phyloP scores from a whole-genome alignment of 78 protist species.

The Capsaspora owczarzaki region DNA sequence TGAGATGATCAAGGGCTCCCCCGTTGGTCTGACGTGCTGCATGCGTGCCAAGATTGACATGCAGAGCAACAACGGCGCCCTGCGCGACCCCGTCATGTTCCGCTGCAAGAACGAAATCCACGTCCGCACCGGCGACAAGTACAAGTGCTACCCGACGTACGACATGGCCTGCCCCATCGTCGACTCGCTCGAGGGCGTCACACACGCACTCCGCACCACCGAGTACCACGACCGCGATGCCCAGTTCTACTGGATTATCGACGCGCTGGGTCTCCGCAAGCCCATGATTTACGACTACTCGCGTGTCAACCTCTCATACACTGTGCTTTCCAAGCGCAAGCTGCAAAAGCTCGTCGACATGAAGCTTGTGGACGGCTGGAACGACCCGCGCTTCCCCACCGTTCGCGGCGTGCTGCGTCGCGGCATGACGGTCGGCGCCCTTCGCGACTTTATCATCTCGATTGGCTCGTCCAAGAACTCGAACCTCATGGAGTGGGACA shows the following conservation, averaged over 20 bases:
- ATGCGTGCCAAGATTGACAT: conserved; percentile 88
- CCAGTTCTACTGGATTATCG: conserved; percentile 76
- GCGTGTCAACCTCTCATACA: conserved; percentile 78
- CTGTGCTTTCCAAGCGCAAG: conserved; percentile 91
- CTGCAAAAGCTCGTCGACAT: conserved; percentile 77
- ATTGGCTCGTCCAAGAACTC: conserved; percentile 44
- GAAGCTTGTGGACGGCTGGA: conserved; percentile 89
- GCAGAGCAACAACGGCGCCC: conserved; percentile 37
- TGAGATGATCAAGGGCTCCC: conserved; percentile 60
- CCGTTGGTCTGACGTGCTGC: conserved; percentile 54
- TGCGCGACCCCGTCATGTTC: conserved; percentile 96
- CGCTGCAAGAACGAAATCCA: conserved; percentile 67
- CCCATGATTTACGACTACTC: conserved; percentile 43
- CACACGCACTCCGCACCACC: conserved; percentile 90
- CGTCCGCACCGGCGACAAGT: conserved; percentile 60
- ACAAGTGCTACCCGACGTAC: conserved; percentile 92
- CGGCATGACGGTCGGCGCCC: conserved; percentile 85
- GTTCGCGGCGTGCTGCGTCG: conserved; percentile 79
- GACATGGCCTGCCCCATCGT: conserved; percentile 97
- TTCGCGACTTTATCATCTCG: conserved; percentile 64
- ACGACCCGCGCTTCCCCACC: conserved; percentile 98
- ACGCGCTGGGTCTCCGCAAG: conserved; percentile 58
- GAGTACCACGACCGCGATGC: conserved; percentile 92
- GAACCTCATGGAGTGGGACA: conserved; percentile 67
- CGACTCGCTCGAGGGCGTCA: conserved; percentile 88